phyloP scores from a whole-genome alignment of 768 basidiomycete genomes.

The Mycena vitilis region DNA sequence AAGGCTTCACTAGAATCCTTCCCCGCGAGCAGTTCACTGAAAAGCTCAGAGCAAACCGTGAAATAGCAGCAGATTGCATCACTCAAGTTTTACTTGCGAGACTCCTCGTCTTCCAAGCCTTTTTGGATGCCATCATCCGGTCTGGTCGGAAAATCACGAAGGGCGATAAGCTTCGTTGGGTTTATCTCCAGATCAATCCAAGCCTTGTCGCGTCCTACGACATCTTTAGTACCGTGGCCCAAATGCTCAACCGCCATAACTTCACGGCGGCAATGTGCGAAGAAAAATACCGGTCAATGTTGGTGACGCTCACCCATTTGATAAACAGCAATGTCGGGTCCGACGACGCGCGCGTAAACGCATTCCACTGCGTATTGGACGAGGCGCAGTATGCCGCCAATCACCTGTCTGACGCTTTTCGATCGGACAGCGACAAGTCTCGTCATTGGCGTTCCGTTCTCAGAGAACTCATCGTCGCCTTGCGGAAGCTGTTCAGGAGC shows the following conservation, averaged over 20 bases:
- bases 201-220: neutral
- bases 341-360: neutral
- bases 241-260: neutral
- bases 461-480: neutral
- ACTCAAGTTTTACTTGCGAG: neutral
- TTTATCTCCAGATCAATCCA: neutral
- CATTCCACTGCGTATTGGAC: neutral
- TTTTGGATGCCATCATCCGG: neutral
- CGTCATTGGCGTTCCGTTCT: neutral
- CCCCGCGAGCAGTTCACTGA: neutral
- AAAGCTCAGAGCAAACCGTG: neutral
- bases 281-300: neutral
- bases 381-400: conserved; percentile 1
- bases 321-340: neutral
- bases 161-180: conserved; percentile 1
- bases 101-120: neutral
- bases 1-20: neutral
- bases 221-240: neutral
- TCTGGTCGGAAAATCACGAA: neutral
- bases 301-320: neutral
- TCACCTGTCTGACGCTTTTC: neutral
- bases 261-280: neutral
- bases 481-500: neutral
- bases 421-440: neutral
- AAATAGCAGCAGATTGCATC: neutral